These are phyloP conservation scores for Zygnema circumcarinatum DNA, from an alignment of 139 green algal species.

Conservation along the genomic window DNA sequence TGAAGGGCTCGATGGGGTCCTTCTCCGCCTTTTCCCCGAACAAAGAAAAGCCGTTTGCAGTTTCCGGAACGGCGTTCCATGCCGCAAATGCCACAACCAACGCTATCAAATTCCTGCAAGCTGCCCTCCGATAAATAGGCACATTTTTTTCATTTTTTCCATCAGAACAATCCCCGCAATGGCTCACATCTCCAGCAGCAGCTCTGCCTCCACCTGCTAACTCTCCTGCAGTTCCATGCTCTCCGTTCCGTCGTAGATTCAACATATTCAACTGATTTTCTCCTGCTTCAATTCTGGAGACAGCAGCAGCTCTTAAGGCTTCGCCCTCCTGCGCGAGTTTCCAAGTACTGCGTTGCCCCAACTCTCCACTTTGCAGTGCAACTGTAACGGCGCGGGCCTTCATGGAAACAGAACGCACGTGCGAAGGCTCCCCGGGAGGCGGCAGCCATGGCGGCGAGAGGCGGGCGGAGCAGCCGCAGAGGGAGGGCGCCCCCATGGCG, in stretches of 20 bases:
- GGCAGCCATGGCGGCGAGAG: too few relatives aligned
- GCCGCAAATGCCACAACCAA: too few relatives aligned
- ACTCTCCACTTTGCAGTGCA: neutral
- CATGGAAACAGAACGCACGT: too few relatives aligned
- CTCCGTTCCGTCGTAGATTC: neutral
- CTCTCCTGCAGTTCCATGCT: neutral
- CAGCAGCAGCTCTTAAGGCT: neutral
- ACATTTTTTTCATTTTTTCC: neutral
- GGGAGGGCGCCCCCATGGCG: too few relatives aligned
- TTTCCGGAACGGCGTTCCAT: too few relatives aligned
- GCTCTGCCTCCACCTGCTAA: neutral
- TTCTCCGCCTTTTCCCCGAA: constrained; percentile 4
- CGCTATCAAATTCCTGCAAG: too few relatives aligned
- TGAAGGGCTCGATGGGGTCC: constrained; percentile 9
- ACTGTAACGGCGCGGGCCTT: neutral
- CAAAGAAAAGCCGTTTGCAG: neutral
- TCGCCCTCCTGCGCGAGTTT: too few relatives aligned
- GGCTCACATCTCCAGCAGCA: neutral
- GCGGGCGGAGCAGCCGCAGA: too few relatives aligned
- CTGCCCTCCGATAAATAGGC: too few relatives aligned
- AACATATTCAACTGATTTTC: neutral
- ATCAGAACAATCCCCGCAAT: neutral
- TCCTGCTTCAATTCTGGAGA: neutral
- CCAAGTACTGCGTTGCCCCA: too few relatives aligned
- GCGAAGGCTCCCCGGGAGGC: too few relatives aligned